Conservation (phyloP, 352 stramenopile species). For the Globisporangium takayamanum region DNA sequence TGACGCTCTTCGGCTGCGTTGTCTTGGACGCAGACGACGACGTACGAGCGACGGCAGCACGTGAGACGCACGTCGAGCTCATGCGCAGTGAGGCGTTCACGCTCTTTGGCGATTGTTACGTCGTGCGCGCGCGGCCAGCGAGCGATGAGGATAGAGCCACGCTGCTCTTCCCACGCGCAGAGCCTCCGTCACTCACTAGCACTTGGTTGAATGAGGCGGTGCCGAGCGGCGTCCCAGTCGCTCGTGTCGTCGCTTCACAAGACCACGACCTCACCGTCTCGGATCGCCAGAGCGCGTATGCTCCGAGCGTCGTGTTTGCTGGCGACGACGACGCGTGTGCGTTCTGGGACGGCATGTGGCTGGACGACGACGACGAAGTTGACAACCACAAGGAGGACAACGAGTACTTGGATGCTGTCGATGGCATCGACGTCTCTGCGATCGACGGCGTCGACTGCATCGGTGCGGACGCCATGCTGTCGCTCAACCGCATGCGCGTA, state of each 20-base stretch:
- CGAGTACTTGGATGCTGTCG: conserved; percentile 3
- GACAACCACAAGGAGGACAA: conserved; percentile 4
- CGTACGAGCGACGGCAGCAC: neutral
- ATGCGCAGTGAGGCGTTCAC: conserved; percentile 12
- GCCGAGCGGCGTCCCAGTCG: no score
- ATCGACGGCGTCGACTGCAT: neutral
- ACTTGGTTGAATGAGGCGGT: no score
- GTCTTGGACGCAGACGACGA: neutral
- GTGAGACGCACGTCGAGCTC: conserved; percentile 9
- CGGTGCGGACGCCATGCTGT: neutral
- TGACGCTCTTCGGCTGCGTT: conserved; percentile 15
- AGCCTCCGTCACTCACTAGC: no score
- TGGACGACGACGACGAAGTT: conserved; percentile 3
- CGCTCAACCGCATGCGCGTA: neutral
- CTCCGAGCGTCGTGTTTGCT: conserved; percentile 2
- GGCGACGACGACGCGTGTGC: conserved; percentile 8
- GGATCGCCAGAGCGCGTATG: neutral
- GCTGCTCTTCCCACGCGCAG: no score
- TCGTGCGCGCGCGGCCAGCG: conserved; percentile 9
- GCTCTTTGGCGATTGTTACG: conserved; percentile 18
- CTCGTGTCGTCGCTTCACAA: no score
- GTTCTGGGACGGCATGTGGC: conserved; percentile 15
- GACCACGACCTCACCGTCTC: no score
- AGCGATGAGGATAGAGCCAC: neutral
- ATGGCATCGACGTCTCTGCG: neutral